Base-by-base conservation (phyloP, 106 monocot species). In the Dioscorea zingiberensis region DNA sequence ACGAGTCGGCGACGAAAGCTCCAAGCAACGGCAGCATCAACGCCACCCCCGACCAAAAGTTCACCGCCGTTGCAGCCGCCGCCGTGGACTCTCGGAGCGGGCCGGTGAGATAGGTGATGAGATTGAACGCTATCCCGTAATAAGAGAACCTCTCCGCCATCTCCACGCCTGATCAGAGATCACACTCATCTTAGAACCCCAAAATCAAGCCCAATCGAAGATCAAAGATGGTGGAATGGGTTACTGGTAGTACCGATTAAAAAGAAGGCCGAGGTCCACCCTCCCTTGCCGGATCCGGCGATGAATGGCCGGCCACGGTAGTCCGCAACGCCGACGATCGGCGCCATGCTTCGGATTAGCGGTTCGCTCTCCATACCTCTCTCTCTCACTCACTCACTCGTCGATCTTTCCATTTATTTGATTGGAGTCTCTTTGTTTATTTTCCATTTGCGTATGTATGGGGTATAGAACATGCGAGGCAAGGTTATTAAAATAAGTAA, bases 81-180 rank as follows among this genome's bases (percentile, higher is more conserved):
- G 78, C 86, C 55, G 69, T 79, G 13, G 83, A 72, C 56, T 83
- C 58, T 21, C 63, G 54, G 27, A 87, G 76, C 4, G 78, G 76
- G 11, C 83, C 87, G 1, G 87, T 87, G 17, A 87, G 68, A 70
- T 83, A 87, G 29, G 66, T 77, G 16, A 87, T 83, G 25, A 83
- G 79, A 38, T 87, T 87, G 9, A 64, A 64, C 2, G 75, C 75
- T 14, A 86, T 68, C 18, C 86, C 86, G 69, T 76, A 70, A 62
- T 62, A 82, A 0, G 86, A 76, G 63, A 76, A 73, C 22, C 76
- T 69, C 82, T 83, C 87, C 25, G 76, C 71, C 7, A 87, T 58
- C 74, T 87, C 87, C 48, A 80, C 76, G 16, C 76, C 86, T 87
- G 63, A 21, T 12, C 23, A 11, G 23, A 56, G 56, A 56, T 12